phyloP scores from a whole-genome alignment of 108 stramenopile species.

The Cyclotella choctawhatcheeana region DNA sequence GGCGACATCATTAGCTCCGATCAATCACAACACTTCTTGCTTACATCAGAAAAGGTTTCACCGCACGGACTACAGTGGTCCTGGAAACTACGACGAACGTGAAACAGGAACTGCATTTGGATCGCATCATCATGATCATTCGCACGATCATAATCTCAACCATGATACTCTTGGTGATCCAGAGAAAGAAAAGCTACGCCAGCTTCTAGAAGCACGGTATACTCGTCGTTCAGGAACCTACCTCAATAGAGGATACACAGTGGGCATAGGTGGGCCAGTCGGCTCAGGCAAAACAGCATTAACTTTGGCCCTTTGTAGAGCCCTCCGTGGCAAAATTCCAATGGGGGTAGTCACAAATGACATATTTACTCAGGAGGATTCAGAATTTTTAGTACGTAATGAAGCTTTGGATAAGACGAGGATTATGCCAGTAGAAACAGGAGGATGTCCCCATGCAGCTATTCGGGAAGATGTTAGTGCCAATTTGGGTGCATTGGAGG shows the following conservation, averaged over 20 bases:
- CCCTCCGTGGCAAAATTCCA: conserved; percentile 49
- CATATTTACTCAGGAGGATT: conserved; percentile 98
- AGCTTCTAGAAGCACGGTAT: conserved; percentile 41
- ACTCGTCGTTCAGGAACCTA: conserved; percentile 48
- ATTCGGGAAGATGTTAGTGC: conserved; percentile 97
- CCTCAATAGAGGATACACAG: conserved; percentile 82
- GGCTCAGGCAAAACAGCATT: conserved; percentile 91
- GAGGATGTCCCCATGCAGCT: conserved; percentile 98
- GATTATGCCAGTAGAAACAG: conserved; percentile 96
- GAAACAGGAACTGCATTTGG: conserved; percentile 37
- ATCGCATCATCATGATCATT: conserved; percentile 36
- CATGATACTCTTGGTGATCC: conserved; percentile 24
- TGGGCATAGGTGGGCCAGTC: conserved; percentile 95
- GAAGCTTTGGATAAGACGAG: conserved; percentile 75
- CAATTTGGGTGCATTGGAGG: conserved; percentile 94
- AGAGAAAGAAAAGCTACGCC: conserved; percentile 27
- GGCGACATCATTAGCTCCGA: neutral
- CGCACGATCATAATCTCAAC: conserved; percentile 32
- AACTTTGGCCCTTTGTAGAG: conserved; percentile 75
- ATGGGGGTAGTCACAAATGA: conserved; percentile 96
- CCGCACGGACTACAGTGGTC: conserved; percentile 45
- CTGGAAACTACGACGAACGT: conserved; percentile 48
- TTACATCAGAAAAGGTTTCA: conserved; percentile 34
- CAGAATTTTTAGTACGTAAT: conserved; percentile 90
- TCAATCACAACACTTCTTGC: neutral